Evolutionary conservation across 257 asterid genomes (phyloP), one percentile per base, ranked within the genome.

Genomic region (Solanum habrochaites): DNA sequence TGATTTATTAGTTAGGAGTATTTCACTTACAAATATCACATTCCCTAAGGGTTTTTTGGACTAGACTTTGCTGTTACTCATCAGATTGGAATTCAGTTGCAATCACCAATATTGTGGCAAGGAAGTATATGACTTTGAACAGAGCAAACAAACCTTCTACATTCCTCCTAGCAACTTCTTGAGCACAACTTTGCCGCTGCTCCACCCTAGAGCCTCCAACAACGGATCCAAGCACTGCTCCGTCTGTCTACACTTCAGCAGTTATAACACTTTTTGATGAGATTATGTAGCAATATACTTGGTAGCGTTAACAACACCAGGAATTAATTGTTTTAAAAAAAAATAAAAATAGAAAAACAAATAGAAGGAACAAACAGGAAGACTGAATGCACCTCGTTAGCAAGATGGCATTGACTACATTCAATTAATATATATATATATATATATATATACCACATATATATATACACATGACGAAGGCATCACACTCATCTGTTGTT

Each of bases 171-270:
- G 94, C 91, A 90, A 95, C 98, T 94, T 94, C 97, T 89, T 92
- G 93, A 3, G 98, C 94, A 91, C 98, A 97, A 73, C 89, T 90
- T 80, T n/a, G 92, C 72, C 99, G 93, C 82, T 92, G 97, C 83
- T 91, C 94, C 85, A 92, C 88, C 16, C 87, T 89, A 85, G 98
- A 94, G 89, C 98, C 98, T 90, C 99, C 99, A 43, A 95, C 99
- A 45, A 95, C 86, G 88, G 99, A 93, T 85, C 99, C 99, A 91
- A 97, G 95, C 88, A 93, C 88, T 83, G 98, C 95, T 88, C 94
- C 95, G 83, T 92, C 93, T 90, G 94, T 86, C 99, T 97, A 88
- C 69, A 67, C 43, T 25, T 82, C 70, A 89, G 69, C 29, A 85
- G 72, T 89, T 64, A 88, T 31, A 71, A 49, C 81, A 42, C 66